These are phyloP conservation scores for Beauveria sp. DNA, from an alignment of 2,329 filamentous ascomycete genomes.

Conservation along the genomic window DNA sequence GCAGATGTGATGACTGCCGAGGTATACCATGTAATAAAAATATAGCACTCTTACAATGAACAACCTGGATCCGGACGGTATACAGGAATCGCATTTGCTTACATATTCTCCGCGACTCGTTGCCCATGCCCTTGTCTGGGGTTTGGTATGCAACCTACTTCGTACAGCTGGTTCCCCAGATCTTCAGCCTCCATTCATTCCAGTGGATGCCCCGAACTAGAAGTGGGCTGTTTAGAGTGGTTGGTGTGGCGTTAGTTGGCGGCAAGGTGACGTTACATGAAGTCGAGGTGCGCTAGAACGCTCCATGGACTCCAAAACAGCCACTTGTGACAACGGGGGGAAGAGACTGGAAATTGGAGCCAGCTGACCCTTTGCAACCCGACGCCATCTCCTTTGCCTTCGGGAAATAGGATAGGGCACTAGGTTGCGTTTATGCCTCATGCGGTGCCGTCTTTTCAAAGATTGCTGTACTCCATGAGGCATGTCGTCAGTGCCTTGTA, in stretches of 20 bases:
- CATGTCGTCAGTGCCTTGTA: too few species aligned
- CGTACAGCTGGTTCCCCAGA: slow-evolving; percentile 1
- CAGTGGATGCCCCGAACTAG: neutral
- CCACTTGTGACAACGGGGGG: slow-evolving; percentile 1
- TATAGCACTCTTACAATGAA: too few species aligned
- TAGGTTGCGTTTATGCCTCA: neutral
- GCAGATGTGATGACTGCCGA: too few species aligned
- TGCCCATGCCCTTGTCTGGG: neutral
- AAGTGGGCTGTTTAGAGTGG: neutral
- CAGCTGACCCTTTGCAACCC: slow-evolving; percentile 2
- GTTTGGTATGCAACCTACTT: too few species aligned
- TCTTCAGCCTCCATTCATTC: slow-evolving; percentile 7
- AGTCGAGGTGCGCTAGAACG: neutral
- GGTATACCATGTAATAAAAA: too few species aligned
- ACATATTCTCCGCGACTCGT: neutral
- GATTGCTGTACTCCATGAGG: neutral
- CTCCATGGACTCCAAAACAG: neutral
- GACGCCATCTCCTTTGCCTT: neutral
- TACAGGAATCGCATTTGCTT: neutral
- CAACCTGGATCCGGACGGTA: too few species aligned
- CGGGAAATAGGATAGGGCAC: neutral
- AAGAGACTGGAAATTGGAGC: neutral
- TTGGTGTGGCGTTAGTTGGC: slow-evolving; percentile 5
- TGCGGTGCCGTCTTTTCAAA: neutral
- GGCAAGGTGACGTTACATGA: slow-evolving; percentile 12